Evolutionary conservation across 345 rosid species (phyloP).

Genomic region (Pelargonium nanum): DNA sequence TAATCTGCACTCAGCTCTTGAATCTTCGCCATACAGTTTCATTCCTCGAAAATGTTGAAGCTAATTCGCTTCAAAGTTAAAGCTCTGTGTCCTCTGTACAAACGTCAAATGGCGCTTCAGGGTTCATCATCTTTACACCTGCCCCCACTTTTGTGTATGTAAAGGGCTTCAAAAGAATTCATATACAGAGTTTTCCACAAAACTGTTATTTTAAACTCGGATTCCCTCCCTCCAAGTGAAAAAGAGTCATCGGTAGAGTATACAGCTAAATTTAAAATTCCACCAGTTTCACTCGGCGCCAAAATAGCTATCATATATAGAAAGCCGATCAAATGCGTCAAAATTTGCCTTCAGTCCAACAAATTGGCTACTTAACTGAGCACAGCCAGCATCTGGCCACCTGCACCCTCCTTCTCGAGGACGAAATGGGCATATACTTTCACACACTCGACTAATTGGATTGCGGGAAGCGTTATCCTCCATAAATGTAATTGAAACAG

Average conservation of each 20-base stretch:
- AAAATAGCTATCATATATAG: slow-evolving; percentile 66
- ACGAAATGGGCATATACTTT: slow-evolving; percentile 57
- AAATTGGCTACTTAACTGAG: slow-evolving; percentile 64
- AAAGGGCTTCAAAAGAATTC: not conserved
- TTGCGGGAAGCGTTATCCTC: slow-evolving; percentile 36
- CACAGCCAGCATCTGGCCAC: slow-evolving; percentile 93
- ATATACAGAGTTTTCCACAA: not conserved
- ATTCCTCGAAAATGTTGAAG: no score
- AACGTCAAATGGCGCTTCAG: no score
- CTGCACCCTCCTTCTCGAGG: slow-evolving; percentile 64
- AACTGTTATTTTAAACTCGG: not conserved
- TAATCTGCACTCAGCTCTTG: no score
- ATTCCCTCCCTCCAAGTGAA: no score
- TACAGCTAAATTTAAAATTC: not conserved
- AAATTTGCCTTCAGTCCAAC: slow-evolving; percentile 77
- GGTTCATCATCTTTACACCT: not conserved
- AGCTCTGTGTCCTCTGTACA: no score
- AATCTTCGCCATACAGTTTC: no score
- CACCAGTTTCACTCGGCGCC: slow-evolving; percentile 23
- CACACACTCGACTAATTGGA: slow-evolving; percentile 37
- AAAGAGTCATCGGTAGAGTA: no score
- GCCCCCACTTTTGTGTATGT: not conserved
- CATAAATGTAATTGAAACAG: slow-evolving; percentile 43
- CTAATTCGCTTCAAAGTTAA: no score
- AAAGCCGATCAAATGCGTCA: slow-evolving; percentile 78